These are phyloP conservation scores for Coniosporium tulheliwenetii DNA, from an alignment of 2,329 filamentous ascomycete species.

Conservation along the genomic window DNA sequence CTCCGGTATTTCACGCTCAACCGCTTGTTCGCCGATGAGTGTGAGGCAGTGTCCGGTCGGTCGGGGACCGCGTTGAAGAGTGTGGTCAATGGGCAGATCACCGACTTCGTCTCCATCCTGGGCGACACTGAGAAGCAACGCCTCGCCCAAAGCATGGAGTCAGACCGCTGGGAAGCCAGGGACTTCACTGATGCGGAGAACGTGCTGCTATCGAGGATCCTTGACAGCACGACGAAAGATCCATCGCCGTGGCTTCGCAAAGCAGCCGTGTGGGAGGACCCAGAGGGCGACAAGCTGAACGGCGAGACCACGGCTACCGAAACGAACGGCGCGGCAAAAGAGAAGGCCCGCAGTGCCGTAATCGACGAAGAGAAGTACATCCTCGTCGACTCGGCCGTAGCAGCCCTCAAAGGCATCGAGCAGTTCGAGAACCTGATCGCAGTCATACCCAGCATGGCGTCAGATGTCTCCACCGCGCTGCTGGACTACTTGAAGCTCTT, in stretches of 20 bases:
- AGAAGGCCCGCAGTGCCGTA: slow-evolving; percentile 32
- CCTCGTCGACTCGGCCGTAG: slow-evolving; percentile 66
- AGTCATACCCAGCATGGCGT: slow-evolving; percentile 76
- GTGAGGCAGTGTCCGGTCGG: slow-evolving; percentile 67
- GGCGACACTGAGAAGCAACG: slow-evolving; percentile 59
- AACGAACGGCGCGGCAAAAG: slow-evolving; percentile 16
- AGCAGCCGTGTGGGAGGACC: slow-evolving; percentile 34
- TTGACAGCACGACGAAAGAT: slow-evolving; percentile 57
- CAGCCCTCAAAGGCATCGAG: slow-evolving; percentile 68
- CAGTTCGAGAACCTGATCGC: slow-evolving; percentile 70
- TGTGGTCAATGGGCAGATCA: slow-evolving; percentile 68
- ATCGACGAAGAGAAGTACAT: slow-evolving; percentile 79
- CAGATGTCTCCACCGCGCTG: slow-evolving; percentile 64
- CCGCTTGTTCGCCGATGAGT: slow-evolving; percentile 71
- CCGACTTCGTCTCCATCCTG: slow-evolving; percentile 58
- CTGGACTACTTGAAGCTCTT: slow-evolving; percentile 83
- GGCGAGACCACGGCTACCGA: slow-evolving; percentile 1
- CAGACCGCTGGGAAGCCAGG: slow-evolving; percentile 63
- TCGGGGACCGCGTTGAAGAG: slow-evolving; percentile 63
- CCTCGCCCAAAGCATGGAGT: slow-evolving; percentile 62
- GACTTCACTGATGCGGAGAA: slow-evolving; percentile 54
- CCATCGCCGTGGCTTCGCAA: slow-evolving; percentile 49
- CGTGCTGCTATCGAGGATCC: slow-evolving; percentile 44
- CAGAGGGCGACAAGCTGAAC: slow-evolving; percentile 9
- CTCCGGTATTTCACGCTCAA: slow-evolving; percentile 72